Conservation (phyloP, 2,329 filamentous ascomycete species). For the Ceratocystis harringtonii region DNA sequence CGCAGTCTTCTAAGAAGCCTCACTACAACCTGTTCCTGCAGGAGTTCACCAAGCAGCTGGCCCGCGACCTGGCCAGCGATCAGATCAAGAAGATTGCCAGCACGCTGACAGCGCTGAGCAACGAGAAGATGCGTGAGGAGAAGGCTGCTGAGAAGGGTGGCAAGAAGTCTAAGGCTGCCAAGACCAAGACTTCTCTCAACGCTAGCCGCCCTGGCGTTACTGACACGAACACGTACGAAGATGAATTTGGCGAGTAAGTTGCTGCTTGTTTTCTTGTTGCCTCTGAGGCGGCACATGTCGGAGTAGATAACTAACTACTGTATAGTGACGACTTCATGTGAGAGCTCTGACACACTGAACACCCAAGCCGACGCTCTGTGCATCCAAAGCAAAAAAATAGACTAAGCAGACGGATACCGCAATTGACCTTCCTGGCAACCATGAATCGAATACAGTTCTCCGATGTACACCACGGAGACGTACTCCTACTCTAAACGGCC, state of each 20-base stretch:
- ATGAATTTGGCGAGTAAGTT: conserved; percentile 64
- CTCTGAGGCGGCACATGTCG: neutral
- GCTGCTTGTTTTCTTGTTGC: neutral
- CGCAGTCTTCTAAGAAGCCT: conserved; percentile 64
- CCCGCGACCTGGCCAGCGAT: conserved; percentile 74
- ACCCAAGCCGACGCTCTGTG: conserved; percentile 3
- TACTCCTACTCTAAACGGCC: neutral
- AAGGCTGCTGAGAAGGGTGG: conserved; percentile 83
- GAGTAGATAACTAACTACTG: neutral
- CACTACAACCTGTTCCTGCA: conserved; percentile 83
- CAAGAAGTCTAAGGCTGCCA: conserved; percentile 94
- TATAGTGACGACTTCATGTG: conserved; percentile 19
- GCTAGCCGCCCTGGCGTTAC: conserved; percentile 44
- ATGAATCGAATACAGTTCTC: neutral
- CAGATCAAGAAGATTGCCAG: conserved; percentile 95
- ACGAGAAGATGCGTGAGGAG: conserved; percentile 98
- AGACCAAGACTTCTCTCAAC: conserved; percentile 79
- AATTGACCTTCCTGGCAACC: neutral
- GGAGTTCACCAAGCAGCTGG: conserved; percentile 76
- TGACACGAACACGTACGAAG: conserved; percentile 64
- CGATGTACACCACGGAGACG: neutral
- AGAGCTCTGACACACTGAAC: conserved; percentile 4
- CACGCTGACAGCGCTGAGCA: conserved; percentile 72
- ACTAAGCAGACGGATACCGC: neutral
- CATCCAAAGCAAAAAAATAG: neutral